phyloP scores from a whole-genome alignment of 2,329 filamentous ascomycete genomes.

The Ophiostoma piceae region DNA sequence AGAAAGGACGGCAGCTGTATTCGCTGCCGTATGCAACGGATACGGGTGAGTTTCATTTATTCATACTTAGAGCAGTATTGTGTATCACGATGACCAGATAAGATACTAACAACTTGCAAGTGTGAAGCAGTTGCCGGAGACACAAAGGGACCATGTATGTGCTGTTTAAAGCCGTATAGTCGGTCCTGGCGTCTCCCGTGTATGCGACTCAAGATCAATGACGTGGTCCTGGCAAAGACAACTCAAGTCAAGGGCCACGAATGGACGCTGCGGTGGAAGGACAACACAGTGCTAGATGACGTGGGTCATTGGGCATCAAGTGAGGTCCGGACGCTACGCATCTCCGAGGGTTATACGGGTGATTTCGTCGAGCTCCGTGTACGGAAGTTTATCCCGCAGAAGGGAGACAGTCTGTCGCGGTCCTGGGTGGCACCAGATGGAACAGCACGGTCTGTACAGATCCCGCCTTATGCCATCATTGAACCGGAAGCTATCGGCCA shows the following conservation, averaged over 20 bases:
- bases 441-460: conserved; percentile 42
- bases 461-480: conserved; percentile 54
- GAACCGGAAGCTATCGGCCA: conserved; percentile 48
- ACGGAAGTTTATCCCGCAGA: conserved; percentile 47
- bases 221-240: conserved; percentile 54
- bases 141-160: conserved; percentile 46
- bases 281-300: conserved; percentile 47
- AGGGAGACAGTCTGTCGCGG: conserved; percentile 51
- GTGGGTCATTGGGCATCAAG: conserved; percentile 52
- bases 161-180: conserved; percentile 49
- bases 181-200: conserved; percentile 53
- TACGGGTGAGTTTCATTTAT: conserved; percentile 46
- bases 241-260: conserved; percentile 54
- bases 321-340: conserved; percentile 45
- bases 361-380: conserved; percentile 46
- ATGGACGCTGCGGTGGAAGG: conserved; percentile 56
- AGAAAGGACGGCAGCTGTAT: conserved; percentile 56
- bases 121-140: conserved; percentile 49
- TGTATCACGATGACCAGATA: background rate
- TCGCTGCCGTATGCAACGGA: conserved; percentile 57
- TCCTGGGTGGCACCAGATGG: conserved; percentile 48
- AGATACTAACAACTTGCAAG: conserved; percentile 33
- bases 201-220: conserved; percentile 56
- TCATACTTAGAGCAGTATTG: background rate
- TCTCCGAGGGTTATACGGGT: conserved; percentile 53